Evolutionary conservation across 345 rosid species (phyloP).

Genomic region (Citrus australasica): DNA sequence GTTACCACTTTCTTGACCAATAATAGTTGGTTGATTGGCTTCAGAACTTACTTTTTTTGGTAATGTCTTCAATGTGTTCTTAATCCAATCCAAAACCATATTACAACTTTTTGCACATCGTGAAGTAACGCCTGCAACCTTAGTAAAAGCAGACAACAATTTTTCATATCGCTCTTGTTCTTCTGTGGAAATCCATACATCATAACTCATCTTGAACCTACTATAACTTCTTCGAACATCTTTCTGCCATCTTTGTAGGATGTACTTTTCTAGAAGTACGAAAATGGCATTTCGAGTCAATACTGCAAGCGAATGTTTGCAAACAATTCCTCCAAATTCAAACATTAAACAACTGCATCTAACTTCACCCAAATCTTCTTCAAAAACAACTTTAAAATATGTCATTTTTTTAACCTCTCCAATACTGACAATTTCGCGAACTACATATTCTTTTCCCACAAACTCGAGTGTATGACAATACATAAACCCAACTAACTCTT

Average conservation of each 20-base stretch:
- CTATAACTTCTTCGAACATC: background rate
- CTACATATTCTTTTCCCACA: no score
- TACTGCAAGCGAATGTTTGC: background rate
- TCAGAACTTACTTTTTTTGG: background rate
- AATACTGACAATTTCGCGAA: no score
- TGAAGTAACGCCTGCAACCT: background rate
- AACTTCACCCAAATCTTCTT: background rate
- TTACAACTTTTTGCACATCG: background rate
- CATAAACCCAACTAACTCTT: background rate
- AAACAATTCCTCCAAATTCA: background rate
- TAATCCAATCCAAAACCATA: background rate
- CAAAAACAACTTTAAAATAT: background rate
- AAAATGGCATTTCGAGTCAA: background rate
- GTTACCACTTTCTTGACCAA: background rate
- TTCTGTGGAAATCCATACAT: background rate
- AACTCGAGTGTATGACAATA: background rate
- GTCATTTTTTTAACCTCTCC: background rate
- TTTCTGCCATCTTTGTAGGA: background rate
- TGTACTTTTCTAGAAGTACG: background rate
- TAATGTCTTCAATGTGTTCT: background rate
- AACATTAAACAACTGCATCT: background rate
- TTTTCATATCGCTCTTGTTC: background rate
- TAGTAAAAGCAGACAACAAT: background rate
- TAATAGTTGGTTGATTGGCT: background rate
- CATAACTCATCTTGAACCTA: background rate